phyloP scores from a whole-genome alignment of 306 rosid genomes.

The Gynostemma pentaphyllum region DNA sequence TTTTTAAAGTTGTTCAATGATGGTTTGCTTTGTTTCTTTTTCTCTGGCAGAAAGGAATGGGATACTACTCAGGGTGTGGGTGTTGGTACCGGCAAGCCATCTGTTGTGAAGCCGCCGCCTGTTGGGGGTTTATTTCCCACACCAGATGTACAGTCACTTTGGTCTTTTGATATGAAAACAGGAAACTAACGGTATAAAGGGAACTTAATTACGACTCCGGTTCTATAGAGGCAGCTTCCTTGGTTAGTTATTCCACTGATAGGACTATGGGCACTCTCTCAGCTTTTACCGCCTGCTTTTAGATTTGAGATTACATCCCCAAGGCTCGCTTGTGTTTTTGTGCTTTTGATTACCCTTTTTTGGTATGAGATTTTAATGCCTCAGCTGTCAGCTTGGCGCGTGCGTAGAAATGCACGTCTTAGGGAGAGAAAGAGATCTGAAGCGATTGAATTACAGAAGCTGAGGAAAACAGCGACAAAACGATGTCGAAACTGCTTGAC shows the following conservation, averaged over 20 bases:
- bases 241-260: slow-evolving; percentile 97
- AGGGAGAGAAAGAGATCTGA: slow-evolving; percentile 87
- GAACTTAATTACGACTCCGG: neutral
- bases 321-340: slow-evolving; percentile 85
- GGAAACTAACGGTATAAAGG: slow-evolving; percentile 10
- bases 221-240: slow-evolving; percentile 44
- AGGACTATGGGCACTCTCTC: slow-evolving; percentile 95
- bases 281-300: slow-evolving; percentile 94
- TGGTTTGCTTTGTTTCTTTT: slow-evolving; percentile 6
- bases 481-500: slow-evolving; percentile 86
- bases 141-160: slow-evolving; percentile 81
- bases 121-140: slow-evolving; percentile 45
- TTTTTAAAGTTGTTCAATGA: neutral
- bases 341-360: slow-evolving; percentile 82
- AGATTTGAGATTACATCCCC: slow-evolving; percentile 95
- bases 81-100: slow-evolving; percentile 42
- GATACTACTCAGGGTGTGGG: slow-evolving; percentile 30
- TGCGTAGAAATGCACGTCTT: slow-evolving; percentile 58
- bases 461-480: slow-evolving; percentile 77
- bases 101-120: slow-evolving; percentile 40
- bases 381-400: slow-evolving; percentile 90
- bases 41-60: slow-evolving; percentile 67
- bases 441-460: slow-evolving; percentile 86
- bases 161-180: slow-evolving; percentile 52
- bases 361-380: slow-evolving; percentile 99